Conservation (phyloP, 345 rosid genomes). For the Syzygium jambos region DNA sequence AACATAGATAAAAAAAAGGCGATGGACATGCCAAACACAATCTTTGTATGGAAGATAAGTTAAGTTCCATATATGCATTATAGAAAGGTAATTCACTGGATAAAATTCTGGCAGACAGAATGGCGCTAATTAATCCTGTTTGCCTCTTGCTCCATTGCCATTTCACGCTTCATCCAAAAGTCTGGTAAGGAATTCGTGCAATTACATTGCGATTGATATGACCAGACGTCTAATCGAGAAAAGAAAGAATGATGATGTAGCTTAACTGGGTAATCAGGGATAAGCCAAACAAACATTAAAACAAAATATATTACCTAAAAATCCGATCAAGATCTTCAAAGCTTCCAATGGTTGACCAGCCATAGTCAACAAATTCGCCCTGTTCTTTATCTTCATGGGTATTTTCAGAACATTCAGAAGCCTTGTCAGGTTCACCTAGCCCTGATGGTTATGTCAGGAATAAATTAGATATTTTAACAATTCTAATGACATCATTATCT, state of each 20-base stretch:
- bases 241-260: not conserved
- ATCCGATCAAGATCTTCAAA: conserved; percentile 91
- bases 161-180: not conserved
- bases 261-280: not conserved
- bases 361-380: conserved; percentile 70
- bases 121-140: not conserved
- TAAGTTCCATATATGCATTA: not conserved
- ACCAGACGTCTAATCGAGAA: not conserved
- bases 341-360: conserved; percentile 91
- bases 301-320: conserved; percentile 54
- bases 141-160: not conserved
- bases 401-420: conserved; percentile 37
- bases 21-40: not conserved
- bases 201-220: not conserved
- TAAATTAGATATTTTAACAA: conserved; percentile 16
- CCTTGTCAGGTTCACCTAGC: conserved; percentile 42
- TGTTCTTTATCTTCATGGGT: conserved; percentile 50
- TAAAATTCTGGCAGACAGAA: not conserved
- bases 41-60: not conserved
- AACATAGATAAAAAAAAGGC: not conserved
- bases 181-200: not conserved
- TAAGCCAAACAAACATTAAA: not conserved
- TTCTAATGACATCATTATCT: not conserved
- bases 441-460: conserved; percentile 28
- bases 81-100: not conserved